Percentiles rank a stretch among this genome's conserved stretches.
These are phyloP conservation scores for Centrapalus pauciflorus DNA, from an alignment of 129 eudicot species.

Conservation along the genomic window DNA sequence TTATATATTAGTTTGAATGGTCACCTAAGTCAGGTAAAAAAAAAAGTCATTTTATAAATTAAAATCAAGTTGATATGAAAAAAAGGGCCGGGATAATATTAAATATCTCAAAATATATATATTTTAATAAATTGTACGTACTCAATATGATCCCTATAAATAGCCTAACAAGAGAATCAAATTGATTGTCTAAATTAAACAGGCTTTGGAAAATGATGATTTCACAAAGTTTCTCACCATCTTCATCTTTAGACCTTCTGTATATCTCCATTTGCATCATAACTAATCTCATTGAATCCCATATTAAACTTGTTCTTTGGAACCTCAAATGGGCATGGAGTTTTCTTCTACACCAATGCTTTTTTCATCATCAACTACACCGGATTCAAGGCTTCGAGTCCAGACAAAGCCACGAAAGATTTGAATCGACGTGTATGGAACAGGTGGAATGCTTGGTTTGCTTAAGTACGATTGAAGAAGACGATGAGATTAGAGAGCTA, in stretches of 20 bases:
- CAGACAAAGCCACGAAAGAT: not conserved
- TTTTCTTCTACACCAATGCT: conserved; percentile 26
- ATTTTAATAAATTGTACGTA: no score
- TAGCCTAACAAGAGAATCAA: not conserved
- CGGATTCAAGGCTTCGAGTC: not conserved
- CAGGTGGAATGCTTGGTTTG: conserved; percentile 31
- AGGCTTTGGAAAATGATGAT: conserved; percentile 13
- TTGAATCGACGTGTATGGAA: not conserved
- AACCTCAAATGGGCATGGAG: conserved; percentile 24
- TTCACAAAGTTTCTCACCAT: conserved; percentile 16
- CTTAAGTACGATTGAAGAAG: conserved; percentile 25
- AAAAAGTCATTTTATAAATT: not conserved
- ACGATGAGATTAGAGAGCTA: conserved; percentile 27
- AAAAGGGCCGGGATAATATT: no score
- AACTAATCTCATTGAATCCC: not conserved
- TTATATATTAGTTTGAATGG: not conserved
- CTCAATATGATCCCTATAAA: conserved; percentile 12
- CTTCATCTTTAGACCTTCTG: conserved; percentile 11
- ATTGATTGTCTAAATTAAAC: conserved; percentile 3
- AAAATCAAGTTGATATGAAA: not conserved
- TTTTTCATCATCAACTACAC: conserved; percentile 19
- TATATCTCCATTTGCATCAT: conserved; percentile 19
- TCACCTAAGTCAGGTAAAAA: not conserved
- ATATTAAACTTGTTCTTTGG: not conserved
- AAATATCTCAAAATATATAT: not conserved